Percentiles rank a stretch among this genome's conserved stretches.
Conservation (phyloP, 768 basidiomycete genomes). For the Leccinum uliginosum region DNA sequence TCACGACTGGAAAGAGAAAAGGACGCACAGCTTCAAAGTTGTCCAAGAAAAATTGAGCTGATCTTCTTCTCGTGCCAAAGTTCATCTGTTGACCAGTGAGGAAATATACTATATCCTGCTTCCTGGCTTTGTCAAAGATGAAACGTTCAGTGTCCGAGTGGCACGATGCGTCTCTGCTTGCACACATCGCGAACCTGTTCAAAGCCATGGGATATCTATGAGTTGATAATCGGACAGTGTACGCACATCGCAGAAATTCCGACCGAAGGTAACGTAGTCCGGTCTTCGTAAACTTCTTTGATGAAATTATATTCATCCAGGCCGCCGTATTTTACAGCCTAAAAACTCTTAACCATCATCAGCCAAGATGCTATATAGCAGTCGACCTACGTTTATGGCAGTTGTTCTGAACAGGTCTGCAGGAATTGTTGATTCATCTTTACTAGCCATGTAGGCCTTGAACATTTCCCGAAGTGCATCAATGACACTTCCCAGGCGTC, state of each 20-base stretch:
- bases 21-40: conserved; percentile 59
- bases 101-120: conserved; percentile 64
- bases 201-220: not conserved
- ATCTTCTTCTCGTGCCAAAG: conserved; percentile 44
- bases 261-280: conserved; percentile 69
- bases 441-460: conserved; percentile 59
- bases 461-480: conserved; percentile 71
- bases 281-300: conserved; percentile 62
- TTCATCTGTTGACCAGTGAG: conserved; percentile 58
- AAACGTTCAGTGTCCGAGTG: conserved; percentile 60
- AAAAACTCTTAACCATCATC: conserved; percentile 2
- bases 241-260: conserved; percentile 62
- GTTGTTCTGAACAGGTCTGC: conserved; percentile 66
- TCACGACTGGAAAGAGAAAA: not conserved
- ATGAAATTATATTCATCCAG: conserved; percentile 69
- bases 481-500: conserved; percentile 51
- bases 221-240: not conserved
- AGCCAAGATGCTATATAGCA: not conserved
- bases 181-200: conserved; percentile 59
- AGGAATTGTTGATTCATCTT: conserved; percentile 75
- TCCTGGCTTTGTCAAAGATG: conserved; percentile 49
- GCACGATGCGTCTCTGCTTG: conserved; percentile 51
- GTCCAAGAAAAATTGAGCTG: conserved; percentile 62
- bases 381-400: conserved; percentile 31
- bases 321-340: conserved; percentile 77